These are phyloP conservation scores for Dictyophora rubrovolvata DNA, from an alignment of 768 basidiomycete genomes.

Conservation along the genomic window DNA sequence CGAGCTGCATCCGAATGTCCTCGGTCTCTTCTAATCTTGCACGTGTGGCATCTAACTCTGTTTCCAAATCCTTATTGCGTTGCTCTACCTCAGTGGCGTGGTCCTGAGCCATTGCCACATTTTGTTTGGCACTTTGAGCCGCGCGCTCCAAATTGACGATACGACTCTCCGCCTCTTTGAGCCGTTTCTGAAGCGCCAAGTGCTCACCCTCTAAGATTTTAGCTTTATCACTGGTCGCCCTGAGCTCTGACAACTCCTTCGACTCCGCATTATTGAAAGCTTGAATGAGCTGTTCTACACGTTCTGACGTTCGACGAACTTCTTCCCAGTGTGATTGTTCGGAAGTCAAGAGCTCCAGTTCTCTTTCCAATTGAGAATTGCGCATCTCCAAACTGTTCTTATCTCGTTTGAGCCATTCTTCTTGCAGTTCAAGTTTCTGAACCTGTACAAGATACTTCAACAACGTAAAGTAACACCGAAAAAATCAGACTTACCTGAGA, in stretches of 20 bases:
- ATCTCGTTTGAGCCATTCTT: slow-evolving; percentile 48
- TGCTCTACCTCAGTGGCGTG: slow-evolving; percentile 76
- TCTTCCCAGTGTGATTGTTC: slow-evolving; percentile 78
- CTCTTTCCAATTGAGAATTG: slow-evolving; percentile 43
- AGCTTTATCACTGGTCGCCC: slow-evolving; percentile 46
- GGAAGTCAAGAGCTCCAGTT: slow-evolving; percentile 45
- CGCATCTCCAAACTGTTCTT: slow-evolving; percentile 46
- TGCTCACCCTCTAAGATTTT: slow-evolving; percentile 59
- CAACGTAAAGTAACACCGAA: slow-evolving; percentile 10
- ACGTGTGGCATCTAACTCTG: slow-evolving; percentile 46
- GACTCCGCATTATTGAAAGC: slow-evolving; percentile 54
- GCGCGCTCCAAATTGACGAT: slow-evolving; percentile 50
- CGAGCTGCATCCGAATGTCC: slow-evolving; percentile 52
- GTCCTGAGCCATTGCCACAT: slow-evolving; percentile 61
- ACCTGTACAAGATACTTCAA: slow-evolving; percentile 30
- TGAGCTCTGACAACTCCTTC: slow-evolving; percentile 64
- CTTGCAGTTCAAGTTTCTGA: slow-evolving; percentile 49
- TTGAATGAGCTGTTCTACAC: slow-evolving; percentile 57
- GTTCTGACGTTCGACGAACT: slow-evolving; percentile 56
- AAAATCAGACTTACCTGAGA: slow-evolving; percentile 39
- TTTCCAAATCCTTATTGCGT: slow-evolving; percentile 61
- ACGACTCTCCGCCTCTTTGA: slow-evolving; percentile 62
- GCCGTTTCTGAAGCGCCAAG: slow-evolving; percentile 54
- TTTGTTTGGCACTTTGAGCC: slow-evolving; percentile 47
- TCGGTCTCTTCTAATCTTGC: slow-evolving; percentile 60